A percentile compares a stretch with the other conserved stretches of the same genome.
phyloP scores from a whole-genome alignment of 192 early-diverging fungal species.

The Backusella tarrabulga region DNA sequence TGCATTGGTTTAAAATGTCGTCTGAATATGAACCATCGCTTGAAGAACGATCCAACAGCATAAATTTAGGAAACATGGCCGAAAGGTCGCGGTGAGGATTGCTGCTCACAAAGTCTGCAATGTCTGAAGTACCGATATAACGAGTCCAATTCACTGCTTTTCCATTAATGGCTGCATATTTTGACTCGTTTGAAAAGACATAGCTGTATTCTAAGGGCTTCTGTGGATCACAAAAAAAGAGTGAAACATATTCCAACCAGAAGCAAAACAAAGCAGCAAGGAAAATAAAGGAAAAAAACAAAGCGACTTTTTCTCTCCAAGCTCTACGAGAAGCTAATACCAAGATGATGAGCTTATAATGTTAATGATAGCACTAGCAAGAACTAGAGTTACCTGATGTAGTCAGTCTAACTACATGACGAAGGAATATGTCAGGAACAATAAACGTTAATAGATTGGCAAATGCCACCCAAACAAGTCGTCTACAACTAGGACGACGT shows the following conservation, averaged over 20 bases:
- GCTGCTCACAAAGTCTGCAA: conserved; percentile 19
- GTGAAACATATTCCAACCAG: conserved; percentile 30
- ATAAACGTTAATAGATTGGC: conserved; percentile 22
- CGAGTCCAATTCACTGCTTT: conserved; percentile 28
- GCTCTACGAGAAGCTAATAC: conserved; percentile 20
- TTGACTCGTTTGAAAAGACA: conserved; percentile 16
- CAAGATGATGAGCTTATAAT: neutral
- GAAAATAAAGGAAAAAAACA: conserved; percentile 22
- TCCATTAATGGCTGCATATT: conserved; percentile 28
- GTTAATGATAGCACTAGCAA: neutral
- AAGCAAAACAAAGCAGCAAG: conserved; percentile 20
- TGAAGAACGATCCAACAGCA: conserved; percentile 9
- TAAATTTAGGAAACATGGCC: conserved; percentile 30
- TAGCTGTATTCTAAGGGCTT: conserved; percentile 20
- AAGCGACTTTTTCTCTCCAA: conserved; percentile 34
- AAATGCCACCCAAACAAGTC: conserved; percentile 27
- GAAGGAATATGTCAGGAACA: conserved; percentile 21
- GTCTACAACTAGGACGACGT: conserved; percentile 15
- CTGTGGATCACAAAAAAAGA: conserved; percentile 28
- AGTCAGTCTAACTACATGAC: conserved; percentile 17
- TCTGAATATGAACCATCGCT: conserved; percentile 11
- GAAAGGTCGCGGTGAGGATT: conserved; percentile 33
- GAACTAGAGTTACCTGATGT: conserved; percentile 12
- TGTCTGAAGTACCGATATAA: neutral
- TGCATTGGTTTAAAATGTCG: conserved; percentile 17